Conservation (phyloP, 306 rosid genomes). For the Luffa aegyptiaca region DNA sequence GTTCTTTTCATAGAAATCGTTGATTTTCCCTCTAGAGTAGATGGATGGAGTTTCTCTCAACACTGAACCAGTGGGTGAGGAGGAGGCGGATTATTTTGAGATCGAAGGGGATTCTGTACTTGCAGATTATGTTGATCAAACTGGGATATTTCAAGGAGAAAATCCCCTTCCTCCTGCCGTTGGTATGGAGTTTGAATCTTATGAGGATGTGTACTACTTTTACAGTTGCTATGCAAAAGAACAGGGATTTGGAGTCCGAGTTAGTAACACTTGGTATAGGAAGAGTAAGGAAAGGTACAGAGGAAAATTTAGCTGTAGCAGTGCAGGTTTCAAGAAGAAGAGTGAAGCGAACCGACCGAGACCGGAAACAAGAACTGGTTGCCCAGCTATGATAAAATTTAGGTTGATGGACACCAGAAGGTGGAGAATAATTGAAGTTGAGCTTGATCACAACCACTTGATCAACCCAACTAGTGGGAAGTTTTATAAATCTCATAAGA, state of each 20-base stretch:
- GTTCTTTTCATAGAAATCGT: neutral
- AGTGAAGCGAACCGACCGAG: slow-evolving; percentile 71
- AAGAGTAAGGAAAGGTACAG: slow-evolving; percentile 66
- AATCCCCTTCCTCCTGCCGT: slow-evolving; percentile 56
- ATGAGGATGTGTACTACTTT: slow-evolving; percentile 63
- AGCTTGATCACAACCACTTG: slow-evolving; percentile 76
- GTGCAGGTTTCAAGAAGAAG: slow-evolving; percentile 71
- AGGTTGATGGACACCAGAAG: slow-evolving; percentile 61
- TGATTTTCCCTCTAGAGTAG: neutral
- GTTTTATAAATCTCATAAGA: slow-evolving; percentile 61
- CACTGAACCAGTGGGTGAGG: slow-evolving; percentile 50
- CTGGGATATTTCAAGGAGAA: slow-evolving; percentile 39
- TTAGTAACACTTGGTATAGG: slow-evolving; percentile 68
- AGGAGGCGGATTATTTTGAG: slow-evolving; percentile 44
- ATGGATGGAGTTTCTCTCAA: slow-evolving; percentile 68
- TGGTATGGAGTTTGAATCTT: slow-evolving; percentile 73
- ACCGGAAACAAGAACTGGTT: slow-evolving; percentile 74
- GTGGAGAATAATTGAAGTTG: slow-evolving; percentile 75
- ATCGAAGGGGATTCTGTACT: slow-evolving; percentile 44
- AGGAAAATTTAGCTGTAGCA: slow-evolving; percentile 78
- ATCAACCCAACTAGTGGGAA: slow-evolving; percentile 47
- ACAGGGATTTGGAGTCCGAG: slow-evolving; percentile 71
- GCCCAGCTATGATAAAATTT: slow-evolving; percentile 78
- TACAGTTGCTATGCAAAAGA: slow-evolving; percentile 71
- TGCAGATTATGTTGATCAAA: slow-evolving; percentile 37